Evolutionary conservation across 2,329 filamentous ascomycete genomes (phyloP).

Genomic region (Cytospora mali): DNA sequence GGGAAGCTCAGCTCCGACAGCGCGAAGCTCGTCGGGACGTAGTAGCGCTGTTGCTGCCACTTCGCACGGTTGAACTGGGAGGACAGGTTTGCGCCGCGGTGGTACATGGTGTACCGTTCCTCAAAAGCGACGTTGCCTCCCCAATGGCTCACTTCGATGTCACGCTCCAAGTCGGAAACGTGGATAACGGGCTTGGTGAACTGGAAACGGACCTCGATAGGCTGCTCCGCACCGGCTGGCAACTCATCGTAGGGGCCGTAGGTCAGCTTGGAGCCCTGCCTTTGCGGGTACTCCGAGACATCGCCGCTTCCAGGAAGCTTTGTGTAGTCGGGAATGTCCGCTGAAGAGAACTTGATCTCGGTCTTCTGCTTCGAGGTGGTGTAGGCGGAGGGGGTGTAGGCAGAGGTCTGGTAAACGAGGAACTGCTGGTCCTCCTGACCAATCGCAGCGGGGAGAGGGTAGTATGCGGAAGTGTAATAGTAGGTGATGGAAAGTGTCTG

Average conservation of each 20-base stretch:
- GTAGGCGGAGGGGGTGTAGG: constrained; percentile 83
- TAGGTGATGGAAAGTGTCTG: constrained; percentile 88
- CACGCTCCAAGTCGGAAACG: constrained; percentile 77
- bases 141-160: constrained; percentile 97
- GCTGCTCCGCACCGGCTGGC: constrained; percentile 73
- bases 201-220: constrained; percentile 84
- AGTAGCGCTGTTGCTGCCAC: constrained; percentile 73
- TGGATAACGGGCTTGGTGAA: constrained; percentile 91
- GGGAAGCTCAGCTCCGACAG: constrained; percentile 82
- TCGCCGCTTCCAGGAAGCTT: constrained; percentile 66
- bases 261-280: constrained; percentile 81
- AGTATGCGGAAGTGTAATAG: constrained; percentile 76
- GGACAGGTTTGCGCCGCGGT: constrained; percentile 79
- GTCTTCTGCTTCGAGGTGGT: constrained; percentile 92
- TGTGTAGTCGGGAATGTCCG: constrained; percentile 83
- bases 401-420: constrained; percentile 82
- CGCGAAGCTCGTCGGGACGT: constrained; percentile 75
- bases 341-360: constrained; percentile 83
- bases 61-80: constrained; percentile 75
- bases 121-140: constrained; percentile 95
- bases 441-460: constrained; percentile 79
- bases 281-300: constrained; percentile 68
- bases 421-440: constrained; percentile 86
- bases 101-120: constrained; percentile 86
- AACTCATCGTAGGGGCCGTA: constrained; percentile 89